These are phyloP conservation scores for Verticillium nonalfalfae DNA, from an alignment of 2,329 filamentous ascomycete genomes.

Conservation along the genomic window DNA sequence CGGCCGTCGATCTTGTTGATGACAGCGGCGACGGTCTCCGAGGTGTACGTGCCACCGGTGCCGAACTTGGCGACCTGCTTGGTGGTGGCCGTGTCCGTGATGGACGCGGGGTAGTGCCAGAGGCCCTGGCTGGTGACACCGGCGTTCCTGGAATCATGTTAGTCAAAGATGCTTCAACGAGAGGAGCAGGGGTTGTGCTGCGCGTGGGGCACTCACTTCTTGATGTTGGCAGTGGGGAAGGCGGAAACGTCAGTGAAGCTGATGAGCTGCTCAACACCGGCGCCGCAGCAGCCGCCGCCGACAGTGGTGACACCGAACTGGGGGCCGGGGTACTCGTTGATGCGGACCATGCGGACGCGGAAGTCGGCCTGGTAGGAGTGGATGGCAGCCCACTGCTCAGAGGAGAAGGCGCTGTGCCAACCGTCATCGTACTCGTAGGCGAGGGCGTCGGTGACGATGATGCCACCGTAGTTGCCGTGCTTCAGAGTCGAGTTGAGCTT, in stretches of 20 bases:
- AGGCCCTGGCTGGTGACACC: slow-evolving; percentile 43
- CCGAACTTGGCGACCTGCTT: slow-evolving; percentile 47
- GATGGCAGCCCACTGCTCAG: slow-evolving; percentile 47
- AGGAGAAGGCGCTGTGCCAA: slow-evolving; percentile 47
- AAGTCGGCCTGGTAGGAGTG: slow-evolving; percentile 53
- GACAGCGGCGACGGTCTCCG: slow-evolving; percentile 44
- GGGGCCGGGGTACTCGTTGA: slow-evolving; percentile 48
- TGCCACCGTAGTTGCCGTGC: slow-evolving; percentile 52
- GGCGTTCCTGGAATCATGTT: slow-evolving; percentile 20
- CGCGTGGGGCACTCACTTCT: slow-evolving; percentile 22
- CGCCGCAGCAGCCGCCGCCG: slow-evolving; percentile 35
- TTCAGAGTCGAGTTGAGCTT: slow-evolving; percentile 38
- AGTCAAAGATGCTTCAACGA: slow-evolving; percentile 3
- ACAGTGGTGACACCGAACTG: slow-evolving; percentile 32
- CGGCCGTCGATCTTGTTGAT: slow-evolving; percentile 52
- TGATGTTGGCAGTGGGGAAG: slow-evolving; percentile 49
- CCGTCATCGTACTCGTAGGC: slow-evolving; percentile 43
- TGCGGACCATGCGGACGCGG: slow-evolving; percentile 53
- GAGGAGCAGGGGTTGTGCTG: not conserved
- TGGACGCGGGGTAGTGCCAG: slow-evolving; percentile 52
- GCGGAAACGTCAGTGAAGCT: slow-evolving; percentile 45
- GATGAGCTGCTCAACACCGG: slow-evolving; percentile 42
- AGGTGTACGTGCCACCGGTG: slow-evolving; percentile 29
- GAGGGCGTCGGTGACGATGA: slow-evolving; percentile 47
- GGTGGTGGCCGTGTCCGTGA: slow-evolving; percentile 46